Evolutionary conservation across 163 green algal species (phyloP), one percentile per base, ranked within the genome.

Genomic region (Chloromonas sp.): DNA sequence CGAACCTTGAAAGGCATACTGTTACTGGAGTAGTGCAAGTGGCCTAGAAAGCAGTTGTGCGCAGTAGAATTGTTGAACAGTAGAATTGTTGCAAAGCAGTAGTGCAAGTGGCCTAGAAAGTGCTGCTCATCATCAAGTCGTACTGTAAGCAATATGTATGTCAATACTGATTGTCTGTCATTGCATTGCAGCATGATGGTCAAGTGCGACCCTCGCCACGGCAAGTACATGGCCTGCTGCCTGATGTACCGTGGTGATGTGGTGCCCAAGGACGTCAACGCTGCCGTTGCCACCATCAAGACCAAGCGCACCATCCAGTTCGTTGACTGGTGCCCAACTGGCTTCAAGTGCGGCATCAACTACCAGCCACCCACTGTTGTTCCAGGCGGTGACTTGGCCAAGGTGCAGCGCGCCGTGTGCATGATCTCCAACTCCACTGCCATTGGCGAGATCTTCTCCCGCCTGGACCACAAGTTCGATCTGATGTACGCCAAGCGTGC

Each of bases 211-310:
- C 97, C 97, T 61, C 95, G 96, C 87, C 97, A 99, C 92, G 97
- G 97, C 92, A 98, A 98, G 94, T 98, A 99, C 95, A 99, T 99
- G 96, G 97, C 97, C 95, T 99, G 97, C 96, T 99, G 97, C 91
- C 92, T 99, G 81, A 99, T 99, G 97, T 99, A 99, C 95, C 95
- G 97, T 87, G 97, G 97, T 88, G 97, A 99, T 85, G 97, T 99
- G 59, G 97, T 99, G 77, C 97, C 97, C 90, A 98, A 98, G 96
- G 97, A 99, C 86, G 97, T 99, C 61, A 99, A 99, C 88, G 97
- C 95, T 60, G 93, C 95, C 36, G 97, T 99, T 61, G 96, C 96
- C 86, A 98, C 96, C 89, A 98, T 99, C 93, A 99, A 99, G 96
- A 99, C 97, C 89, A 99, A 99, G 94, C 93, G 97, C 86, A 99